Base-by-base conservation (phyloP, 2,329 filamentous ascomycete species). In the Fusarium gaditjirri region DNA sequence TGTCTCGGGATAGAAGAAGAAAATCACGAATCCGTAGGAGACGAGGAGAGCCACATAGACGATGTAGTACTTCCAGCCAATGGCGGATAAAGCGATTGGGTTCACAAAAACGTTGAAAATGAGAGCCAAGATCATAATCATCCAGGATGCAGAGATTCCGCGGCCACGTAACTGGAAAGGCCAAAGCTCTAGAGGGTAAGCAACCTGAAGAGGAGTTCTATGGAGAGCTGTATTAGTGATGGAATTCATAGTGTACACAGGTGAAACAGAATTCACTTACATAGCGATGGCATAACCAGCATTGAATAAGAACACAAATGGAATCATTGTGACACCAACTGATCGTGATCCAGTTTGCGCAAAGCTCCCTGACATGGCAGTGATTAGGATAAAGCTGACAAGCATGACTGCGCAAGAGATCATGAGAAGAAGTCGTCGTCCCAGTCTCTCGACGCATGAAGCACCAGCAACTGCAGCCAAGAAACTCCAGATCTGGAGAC, bases 71-170 rank as follows among this genome's bases (percentile, higher is more conserved):
- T 67, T 67, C 64, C 64, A 67, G 1, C 41, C 44, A 16, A 67
- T 67, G 1, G 54, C 64, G 0, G 54, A 19, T 23, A 67, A 12
- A 2, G 64, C 64, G 19, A 67, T 42, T 1, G 64, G 64, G 25
- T 67, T 67, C 8, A 67, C 64, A 5, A 67, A 67, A 5, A 67
- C 64, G 13, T 67, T 67, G 41, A 67, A 67, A 3, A 67, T 67
- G 2, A 67, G 64, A 1, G 64, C 64, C 4, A 44, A 8, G 11
- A 67, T 61, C 64, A 67, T 67, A 3, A 67, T 67, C 29, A 67
- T 67, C 64, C 64, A 67, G 10, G 47, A 29, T 41, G 64, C 64
- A 8, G 64, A 67, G 19, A 67, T 53, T 42, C 64, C 64, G 1
- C 64, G 64, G 6, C 64, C 65, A 6, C 64, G 64, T 29, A 67